Evolutionary conservation across 176 grass and related monocot genomes (phyloP).

Genomic region (Puccinellia tenuiflora): DNA sequence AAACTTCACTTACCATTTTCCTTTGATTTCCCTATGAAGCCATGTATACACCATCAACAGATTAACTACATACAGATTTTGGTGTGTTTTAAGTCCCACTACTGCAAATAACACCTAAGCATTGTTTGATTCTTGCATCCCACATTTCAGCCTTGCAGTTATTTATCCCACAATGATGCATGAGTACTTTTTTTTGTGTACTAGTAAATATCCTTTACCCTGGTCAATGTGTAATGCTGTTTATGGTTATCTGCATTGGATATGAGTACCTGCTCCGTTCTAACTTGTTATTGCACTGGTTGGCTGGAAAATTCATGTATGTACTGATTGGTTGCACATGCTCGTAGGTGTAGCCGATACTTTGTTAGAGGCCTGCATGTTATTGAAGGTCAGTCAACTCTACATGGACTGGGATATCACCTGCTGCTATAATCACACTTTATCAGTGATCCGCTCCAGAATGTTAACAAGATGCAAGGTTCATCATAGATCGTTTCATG

Average conservation of each 20-base stretch:
- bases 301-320: neutral
- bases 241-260: neutral
- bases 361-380: neutral
- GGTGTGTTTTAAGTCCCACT: neutral
- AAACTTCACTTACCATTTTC: constrained; percentile 26
- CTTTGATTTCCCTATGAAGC: neutral
- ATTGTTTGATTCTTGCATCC: neutral
- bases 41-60: neutral
- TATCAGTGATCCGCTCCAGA: neutral
- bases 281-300: neutral
- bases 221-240: neutral
- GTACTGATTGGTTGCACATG: neutral
- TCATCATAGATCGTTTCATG: neutral
- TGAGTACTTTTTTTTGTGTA: too few relatives aligned
- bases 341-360: neutral
- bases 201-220: neutral
- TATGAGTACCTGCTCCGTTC: neutral
- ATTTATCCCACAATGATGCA: neutral
- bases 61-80: neutral
- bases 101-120: neutral
- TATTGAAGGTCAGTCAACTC: neutral
- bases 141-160: neutral
- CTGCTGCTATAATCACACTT: neutral
- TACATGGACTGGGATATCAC: neutral
- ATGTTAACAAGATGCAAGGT: neutral